These are phyloP conservation scores for Geosmithia putterillii DNA, from an alignment of 2,329 filamentous ascomycete genomes.

Conservation along the genomic window DNA sequence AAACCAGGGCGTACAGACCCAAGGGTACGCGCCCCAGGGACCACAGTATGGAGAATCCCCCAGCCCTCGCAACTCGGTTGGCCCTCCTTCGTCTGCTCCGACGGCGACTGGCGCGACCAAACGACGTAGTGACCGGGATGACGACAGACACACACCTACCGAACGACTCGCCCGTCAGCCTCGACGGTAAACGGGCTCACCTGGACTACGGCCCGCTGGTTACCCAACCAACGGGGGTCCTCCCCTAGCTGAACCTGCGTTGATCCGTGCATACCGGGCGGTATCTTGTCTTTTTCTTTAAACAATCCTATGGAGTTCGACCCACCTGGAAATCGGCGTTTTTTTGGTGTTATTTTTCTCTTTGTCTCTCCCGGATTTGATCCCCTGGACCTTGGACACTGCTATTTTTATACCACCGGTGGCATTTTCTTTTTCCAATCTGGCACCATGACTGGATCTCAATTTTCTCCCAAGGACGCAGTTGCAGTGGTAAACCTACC, in stretches of 20 bases:
- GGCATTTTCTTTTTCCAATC: background rate
- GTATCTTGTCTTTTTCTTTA: background rate
- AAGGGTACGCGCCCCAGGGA: constrained; percentile 22
- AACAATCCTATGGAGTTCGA: constrained; percentile 1
- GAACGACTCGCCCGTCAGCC: constrained; percentile 25
- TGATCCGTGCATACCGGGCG: constrained; percentile 10
- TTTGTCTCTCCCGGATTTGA: background rate
- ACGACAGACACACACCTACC: constrained; percentile 21
- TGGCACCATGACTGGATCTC: background rate
- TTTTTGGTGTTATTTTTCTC: background rate
- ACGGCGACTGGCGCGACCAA: constrained; percentile 14
- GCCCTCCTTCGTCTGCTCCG: constrained; percentile 22
- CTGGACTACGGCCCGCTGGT: constrained; percentile 1
- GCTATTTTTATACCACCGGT: background rate
- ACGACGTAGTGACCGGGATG: constrained; percentile 29
- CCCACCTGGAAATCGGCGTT: constrained; percentile 2
- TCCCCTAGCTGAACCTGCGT: constrained; percentile 13
- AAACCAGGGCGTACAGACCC: constrained; percentile 5
- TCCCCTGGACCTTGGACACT: background rate
- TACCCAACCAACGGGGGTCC: constrained; percentile 3
- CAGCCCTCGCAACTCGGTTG: constrained; percentile 21
- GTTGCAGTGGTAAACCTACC: background rate
- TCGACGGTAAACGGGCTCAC: constrained; percentile 16
- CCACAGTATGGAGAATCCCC: constrained; percentile 39
- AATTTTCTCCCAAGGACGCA: background rate